These are phyloP conservation scores for Hyaloscypha hepaticicola DNA, from an alignment of 495 filamentous ascomycete genomes.

Conservation along the genomic window DNA sequence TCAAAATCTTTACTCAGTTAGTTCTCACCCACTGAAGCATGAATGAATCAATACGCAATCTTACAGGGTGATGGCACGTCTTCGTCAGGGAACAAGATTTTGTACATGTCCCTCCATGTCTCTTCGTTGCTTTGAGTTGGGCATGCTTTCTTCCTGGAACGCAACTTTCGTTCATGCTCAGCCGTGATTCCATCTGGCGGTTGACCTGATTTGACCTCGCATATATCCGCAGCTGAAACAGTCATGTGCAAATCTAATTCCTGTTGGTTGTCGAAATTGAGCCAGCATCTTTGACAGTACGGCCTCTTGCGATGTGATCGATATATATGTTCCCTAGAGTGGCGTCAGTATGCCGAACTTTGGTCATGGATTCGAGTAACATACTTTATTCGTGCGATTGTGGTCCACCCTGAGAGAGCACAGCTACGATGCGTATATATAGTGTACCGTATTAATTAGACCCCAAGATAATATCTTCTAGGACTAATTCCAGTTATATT, in stretches of 20 bases:
- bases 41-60: background rate
- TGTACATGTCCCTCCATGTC: slow-evolving; percentile 24
- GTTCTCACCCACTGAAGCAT: background rate
- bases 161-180: slow-evolving; percentile 2
- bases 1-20: slow-evolving; percentile 13
- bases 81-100: slow-evolving; percentile 18
- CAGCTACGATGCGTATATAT: slow-evolving; percentile 10
- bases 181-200: slow-evolving; percentile 17
- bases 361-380: background rate
- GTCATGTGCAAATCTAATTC: slow-evolving; percentile 16
- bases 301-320: slow-evolving; percentile 7
- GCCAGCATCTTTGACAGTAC: slow-evolving; percentile 20
- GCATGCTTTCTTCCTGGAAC: slow-evolving; percentile 17
- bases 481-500: too few relatives aligned
- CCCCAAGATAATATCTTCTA: too few relatives aligned
- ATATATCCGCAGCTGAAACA: slow-evolving; percentile 7
- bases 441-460: too few relatives aligned
- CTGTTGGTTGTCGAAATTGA: slow-evolving; percentile 13
- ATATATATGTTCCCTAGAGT: slow-evolving; percentile 24
- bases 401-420: slow-evolving; percentile 11
- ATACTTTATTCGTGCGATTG: slow-evolving; percentile 24
- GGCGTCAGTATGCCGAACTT: background rate
- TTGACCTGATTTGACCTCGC: background rate
- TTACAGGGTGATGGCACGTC: slow-evolving; percentile 20
- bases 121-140: slow-evolving; percentile 19